Evolutionary conservation across 1,284 basidiomycete genomes (phyloP).

Genomic region (Fomitopsis betulina): DNA sequence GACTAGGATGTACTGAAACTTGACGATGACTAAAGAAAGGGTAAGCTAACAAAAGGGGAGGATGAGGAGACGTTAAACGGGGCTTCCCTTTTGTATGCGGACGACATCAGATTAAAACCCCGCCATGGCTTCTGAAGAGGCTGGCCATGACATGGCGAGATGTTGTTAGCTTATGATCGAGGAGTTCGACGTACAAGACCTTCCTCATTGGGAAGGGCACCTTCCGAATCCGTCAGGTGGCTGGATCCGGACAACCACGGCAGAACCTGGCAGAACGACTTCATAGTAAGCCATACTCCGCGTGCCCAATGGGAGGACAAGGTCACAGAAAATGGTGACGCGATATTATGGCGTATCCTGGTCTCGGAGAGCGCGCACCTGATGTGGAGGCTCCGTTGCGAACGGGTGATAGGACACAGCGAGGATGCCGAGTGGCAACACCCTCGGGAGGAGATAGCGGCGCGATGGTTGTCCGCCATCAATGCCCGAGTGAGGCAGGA

Average conservation of each 20-base stretch:
- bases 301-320: too few species aligned
- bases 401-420: not conserved
- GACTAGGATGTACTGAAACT: conserved; percentile 7
- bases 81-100: not conserved
- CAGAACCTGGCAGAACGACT: too few species aligned
- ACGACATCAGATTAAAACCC: conserved; percentile 1
- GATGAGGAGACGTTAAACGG: not conserved
- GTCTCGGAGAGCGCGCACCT: not conserved
- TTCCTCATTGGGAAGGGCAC: conserved; percentile 5
- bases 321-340: too few species aligned
- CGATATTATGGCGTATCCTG: not conserved
- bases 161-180: conserved; percentile 6
- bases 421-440: not conserved
- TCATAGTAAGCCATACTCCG: too few species aligned
- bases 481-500: too few species aligned
- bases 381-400: not conserved
- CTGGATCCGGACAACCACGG: too few species aligned
- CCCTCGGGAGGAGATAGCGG: not conserved
- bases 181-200: conserved; percentile 3
- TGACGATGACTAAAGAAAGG: conserved; percentile 6
- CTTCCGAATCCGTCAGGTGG: conserved; percentile 1
- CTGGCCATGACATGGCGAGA: conserved; percentile 1
- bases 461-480: not conserved
- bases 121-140: conserved; percentile 11
- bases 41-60: conserved; percentile 5